Base-by-base conservation (phyloP, 805 yeast species). In the Sugiyamaella floridensis region DNA sequence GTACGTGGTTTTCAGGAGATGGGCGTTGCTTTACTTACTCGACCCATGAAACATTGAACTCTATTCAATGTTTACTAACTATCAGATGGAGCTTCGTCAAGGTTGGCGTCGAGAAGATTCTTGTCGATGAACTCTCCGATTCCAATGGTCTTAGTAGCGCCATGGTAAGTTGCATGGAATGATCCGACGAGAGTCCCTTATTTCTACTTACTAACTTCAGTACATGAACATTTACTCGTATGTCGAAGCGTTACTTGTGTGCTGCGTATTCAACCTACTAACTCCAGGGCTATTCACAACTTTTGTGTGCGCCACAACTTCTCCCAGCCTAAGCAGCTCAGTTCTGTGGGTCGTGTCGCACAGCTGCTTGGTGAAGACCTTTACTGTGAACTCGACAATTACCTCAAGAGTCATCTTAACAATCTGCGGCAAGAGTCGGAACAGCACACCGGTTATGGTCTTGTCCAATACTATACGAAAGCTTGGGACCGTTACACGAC, bases 401-500 rank as follows among this genome's bases (percentile, higher is more conserved):
- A 87, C 66, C 75, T 93, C 60, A 73, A 75, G 43, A 64, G 70
- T 15, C 90, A 87, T 63, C 58, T 73, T 41, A 50, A 45, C 2
- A 40, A 51, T 26, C 59, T 72, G 22, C 56, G 55, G 42, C 50
- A n/a, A 2, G 62, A 56, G 42, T 60, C 60, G 16, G n/a, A 29
- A 34, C 77, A 76, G 54, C 77, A 73, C 50, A 75, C 79, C 4
- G 75, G 77, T 47, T 96, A 88, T 60, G 71, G 83, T 1, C 85
- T 89, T 61, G 73, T 90, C 51, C 85, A 83, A 55, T 88, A 86
- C 64, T 93, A 93, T 63, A 95, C 88, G 45, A 76, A 82, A 63
- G 81, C 85, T 58, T 95, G 98, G 97, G 82, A 82, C 57, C 79
- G 98, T 55, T 93, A 79, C 67, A 81, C 95, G 19, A 82, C 88